phyloP scores from a whole-genome alignment of 225 moss, liverwort and hornwort genomes.

The Marchantia polymorpha region DNA sequence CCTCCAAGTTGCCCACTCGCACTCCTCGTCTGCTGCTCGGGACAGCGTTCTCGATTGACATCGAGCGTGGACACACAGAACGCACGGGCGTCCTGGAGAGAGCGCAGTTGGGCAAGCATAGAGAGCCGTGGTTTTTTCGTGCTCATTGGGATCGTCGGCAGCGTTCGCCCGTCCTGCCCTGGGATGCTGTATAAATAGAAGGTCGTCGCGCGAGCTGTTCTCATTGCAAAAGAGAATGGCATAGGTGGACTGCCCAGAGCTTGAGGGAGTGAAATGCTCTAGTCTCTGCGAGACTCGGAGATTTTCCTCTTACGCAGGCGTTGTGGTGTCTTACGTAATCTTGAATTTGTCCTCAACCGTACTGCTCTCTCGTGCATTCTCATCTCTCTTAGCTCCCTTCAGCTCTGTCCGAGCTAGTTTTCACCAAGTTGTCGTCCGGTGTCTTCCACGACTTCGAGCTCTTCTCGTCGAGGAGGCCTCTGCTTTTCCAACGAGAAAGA shows the following conservation, averaged over 20 bases:
- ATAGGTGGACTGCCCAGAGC: not conserved
- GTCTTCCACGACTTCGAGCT: not conserved
- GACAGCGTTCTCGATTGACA: not conserved
- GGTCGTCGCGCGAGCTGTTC: not conserved
- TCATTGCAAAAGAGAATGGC: conserved; percentile 13
- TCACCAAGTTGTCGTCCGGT: not conserved
- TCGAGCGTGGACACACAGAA: not conserved
- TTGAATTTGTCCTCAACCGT: not conserved
- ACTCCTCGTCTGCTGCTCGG: not conserved
- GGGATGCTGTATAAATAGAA: not conserved
- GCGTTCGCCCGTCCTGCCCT: not conserved
- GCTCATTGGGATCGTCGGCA: not conserved
- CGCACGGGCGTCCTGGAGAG: not conserved
- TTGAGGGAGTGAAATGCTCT: conserved; percentile 7
- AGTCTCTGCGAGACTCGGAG: not conserved
- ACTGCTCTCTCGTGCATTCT: not conserved
- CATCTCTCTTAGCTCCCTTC: not conserved
- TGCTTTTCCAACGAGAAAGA: not conserved
- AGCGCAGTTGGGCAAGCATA: not conserved
- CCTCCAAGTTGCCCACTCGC: not conserved
- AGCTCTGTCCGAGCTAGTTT: not conserved
- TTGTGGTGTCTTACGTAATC: not conserved
- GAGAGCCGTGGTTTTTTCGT: not conserved
- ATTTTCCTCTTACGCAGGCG: not conserved
- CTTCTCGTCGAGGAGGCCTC: not conserved